Conservation (phyloP, 495 filamentous ascomycete genomes). For the Xylaria flabelliformis region DNA sequence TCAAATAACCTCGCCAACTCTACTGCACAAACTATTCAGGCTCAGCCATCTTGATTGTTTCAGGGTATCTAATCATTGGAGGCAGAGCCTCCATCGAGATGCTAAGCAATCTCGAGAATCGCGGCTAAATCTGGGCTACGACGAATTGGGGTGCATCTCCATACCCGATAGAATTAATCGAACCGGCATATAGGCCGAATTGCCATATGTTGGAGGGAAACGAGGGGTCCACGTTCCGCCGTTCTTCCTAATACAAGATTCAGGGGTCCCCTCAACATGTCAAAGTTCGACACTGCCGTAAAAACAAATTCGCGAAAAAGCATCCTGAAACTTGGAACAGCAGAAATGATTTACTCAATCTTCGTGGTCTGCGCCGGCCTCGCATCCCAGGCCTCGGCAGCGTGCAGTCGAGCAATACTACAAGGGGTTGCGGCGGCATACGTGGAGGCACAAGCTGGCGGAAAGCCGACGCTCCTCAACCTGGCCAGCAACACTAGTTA, state of each 20-base stretch:
- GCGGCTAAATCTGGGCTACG: constrained; percentile 14
- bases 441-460: constrained; percentile 40
- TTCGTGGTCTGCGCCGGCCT: background rate
- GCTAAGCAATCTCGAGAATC: constrained; percentile 8
- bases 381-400: constrained; percentile 21
- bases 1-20: background rate
- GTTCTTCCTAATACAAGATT: constrained; percentile 6
- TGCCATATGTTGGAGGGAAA: constrained; percentile 7
- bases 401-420: constrained; percentile 38
- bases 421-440: constrained; percentile 36
- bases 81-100: background rate
- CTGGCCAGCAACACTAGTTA: constrained; percentile 41
- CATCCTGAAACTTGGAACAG: background rate
- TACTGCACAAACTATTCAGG: background rate
- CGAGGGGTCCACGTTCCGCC: constrained; percentile 18
- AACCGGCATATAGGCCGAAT: constrained; percentile 27
- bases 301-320: background rate
- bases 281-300: background rate
- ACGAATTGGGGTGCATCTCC: background rate
- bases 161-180: background rate
- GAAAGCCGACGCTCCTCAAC: constrained; percentile 26
- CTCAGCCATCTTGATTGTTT: background rate
- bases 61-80: background rate
- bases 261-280: background rate
- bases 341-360: constrained; percentile 5